Evolutionary conservation across 352 stramenopile genomes (phyloP).

Genomic region (Globisporangium ultimum): DNA sequence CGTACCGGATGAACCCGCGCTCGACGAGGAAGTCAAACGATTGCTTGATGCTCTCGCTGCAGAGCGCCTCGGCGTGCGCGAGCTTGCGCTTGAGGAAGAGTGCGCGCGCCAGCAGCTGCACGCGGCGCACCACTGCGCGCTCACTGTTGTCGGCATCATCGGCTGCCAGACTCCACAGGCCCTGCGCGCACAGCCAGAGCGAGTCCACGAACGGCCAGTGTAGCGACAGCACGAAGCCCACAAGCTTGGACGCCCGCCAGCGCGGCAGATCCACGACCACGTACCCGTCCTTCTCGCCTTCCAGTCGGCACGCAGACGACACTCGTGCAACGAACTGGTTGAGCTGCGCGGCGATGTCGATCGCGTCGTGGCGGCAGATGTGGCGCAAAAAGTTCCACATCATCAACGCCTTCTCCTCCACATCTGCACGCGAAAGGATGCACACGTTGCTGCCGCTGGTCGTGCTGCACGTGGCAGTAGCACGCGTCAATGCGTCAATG

Average conservation of each 20-base stretch:
- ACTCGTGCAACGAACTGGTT: conserved; percentile 26
- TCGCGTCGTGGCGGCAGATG: conserved; percentile 55
- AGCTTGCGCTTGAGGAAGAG: conserved; percentile 42
- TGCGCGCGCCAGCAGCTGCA: conserved; percentile 52
- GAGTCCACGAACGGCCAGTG: conserved; percentile 79
- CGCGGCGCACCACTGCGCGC: conserved; percentile 43
- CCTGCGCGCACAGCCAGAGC: conserved; percentile 56
- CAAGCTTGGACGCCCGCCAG: conserved; percentile 36
- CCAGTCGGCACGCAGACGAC: conserved; percentile 17
- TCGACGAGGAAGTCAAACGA: conserved; percentile 63
- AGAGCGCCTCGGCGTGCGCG: conserved; percentile 61
- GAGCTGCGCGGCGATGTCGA: conserved; percentile 42
- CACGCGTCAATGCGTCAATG: conserved; percentile 38
- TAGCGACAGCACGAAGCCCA: conserved; percentile 62
- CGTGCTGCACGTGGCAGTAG: conserved; percentile 2
- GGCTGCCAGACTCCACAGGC: conserved; percentile 31
- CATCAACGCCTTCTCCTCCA: conserved; percentile 40
- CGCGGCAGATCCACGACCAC: conserved; percentile 30
- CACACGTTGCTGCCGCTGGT: conserved; percentile 2
- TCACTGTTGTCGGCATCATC: conserved; percentile 22
- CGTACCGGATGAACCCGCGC: conserved; percentile 31
- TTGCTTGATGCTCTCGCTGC: conserved; percentile 76
- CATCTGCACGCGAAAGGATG: conserved; percentile 19
- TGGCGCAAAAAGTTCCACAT: conserved; percentile 66
- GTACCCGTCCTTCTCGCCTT: conserved; percentile 14